A percentile compares a stretch with the other conserved stretches of the same genome.
These are phyloP conservation scores for Hymenoscyphus repandus DNA, from an alignment of 2,329 filamentous ascomycete genomes.

Conservation along the genomic window DNA sequence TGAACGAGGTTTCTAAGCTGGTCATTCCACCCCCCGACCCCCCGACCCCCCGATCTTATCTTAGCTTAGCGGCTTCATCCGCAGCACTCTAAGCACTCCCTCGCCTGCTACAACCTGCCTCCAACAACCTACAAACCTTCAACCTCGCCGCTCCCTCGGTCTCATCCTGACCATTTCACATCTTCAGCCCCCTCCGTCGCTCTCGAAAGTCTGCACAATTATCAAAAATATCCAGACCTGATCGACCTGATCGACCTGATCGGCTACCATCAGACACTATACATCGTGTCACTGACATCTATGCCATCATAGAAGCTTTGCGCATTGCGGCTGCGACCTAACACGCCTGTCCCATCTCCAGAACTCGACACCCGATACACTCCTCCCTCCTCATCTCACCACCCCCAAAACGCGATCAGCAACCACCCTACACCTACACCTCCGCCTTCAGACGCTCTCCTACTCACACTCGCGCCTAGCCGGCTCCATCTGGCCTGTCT, in stretches of 20 bases:
- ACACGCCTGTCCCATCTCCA: neutral
- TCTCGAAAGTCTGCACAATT: neutral
- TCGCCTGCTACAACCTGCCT: neutral
- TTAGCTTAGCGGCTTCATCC: neutral
- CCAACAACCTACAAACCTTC: neutral
- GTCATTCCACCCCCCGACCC: too few relatives aligned
- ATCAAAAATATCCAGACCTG: neutral
- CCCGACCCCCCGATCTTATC: neutral
- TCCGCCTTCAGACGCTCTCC: neutral
- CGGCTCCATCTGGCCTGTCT: neutral
- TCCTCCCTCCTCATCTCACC: neutral
- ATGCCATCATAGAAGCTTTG: neutral
- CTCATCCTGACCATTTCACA: too few relatives aligned
- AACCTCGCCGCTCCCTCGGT: neutral
- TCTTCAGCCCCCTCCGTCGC: neutral
- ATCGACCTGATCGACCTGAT: too few relatives aligned
- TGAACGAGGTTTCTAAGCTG: too few relatives aligned
- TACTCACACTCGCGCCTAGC: neutral
- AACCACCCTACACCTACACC: neutral
- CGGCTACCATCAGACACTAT: too few relatives aligned
- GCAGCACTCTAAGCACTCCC: neutral
- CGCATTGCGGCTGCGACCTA: neutral
- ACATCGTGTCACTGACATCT: too few relatives aligned
- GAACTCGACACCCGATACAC: neutral
- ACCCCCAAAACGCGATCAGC: neutral